Conservation (phyloP, 768 basidiomycete genomes). For the Mycena albidolilacea region DNA sequence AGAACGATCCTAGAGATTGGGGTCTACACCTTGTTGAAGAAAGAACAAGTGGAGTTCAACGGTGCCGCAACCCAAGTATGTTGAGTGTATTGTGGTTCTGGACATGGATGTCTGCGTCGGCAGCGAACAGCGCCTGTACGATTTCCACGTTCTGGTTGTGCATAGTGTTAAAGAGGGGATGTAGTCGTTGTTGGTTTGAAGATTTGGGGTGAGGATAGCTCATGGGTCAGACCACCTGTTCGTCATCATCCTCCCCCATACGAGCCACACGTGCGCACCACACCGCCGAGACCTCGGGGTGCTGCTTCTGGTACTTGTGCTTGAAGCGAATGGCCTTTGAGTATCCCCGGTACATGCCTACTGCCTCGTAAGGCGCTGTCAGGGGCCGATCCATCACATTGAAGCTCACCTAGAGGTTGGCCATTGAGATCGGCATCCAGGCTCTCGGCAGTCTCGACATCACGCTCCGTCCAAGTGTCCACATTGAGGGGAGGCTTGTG, state of each 20-base stretch:
- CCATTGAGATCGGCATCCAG: slow-evolving; percentile 16
- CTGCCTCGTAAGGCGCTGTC: slow-evolving; percentile 19
- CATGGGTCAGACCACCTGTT: slow-evolving; percentile 19
- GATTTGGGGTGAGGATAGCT: background rate
- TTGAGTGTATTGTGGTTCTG: background rate
- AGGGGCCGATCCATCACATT: background rate
- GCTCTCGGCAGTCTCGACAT: background rate
- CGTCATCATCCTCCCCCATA: slow-evolving; percentile 17
- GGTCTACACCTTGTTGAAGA: background rate
- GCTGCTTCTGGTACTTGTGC: slow-evolving; percentile 16
- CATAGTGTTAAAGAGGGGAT: background rate
- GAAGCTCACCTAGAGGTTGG: slow-evolving; percentile 20
- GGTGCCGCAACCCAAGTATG: background rate
- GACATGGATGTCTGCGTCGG: background rate
- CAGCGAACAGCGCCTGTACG: background rate
- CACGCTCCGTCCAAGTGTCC: background rate
- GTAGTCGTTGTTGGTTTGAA: background rate
- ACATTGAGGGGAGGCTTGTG: background rate
- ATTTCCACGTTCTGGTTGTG: background rate
- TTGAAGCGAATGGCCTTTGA: slow-evolving; percentile 7
- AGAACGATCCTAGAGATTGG: background rate
- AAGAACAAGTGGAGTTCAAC: background rate
- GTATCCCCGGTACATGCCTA: slow-evolving; percentile 20
- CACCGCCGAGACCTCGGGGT: slow-evolving; percentile 24
- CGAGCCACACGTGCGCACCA: slow-evolving; percentile 11